These are phyloP conservation scores for Pouteria glomerata DNA, from an alignment of 148 eudicot genomes.

Conservation along the genomic window DNA sequence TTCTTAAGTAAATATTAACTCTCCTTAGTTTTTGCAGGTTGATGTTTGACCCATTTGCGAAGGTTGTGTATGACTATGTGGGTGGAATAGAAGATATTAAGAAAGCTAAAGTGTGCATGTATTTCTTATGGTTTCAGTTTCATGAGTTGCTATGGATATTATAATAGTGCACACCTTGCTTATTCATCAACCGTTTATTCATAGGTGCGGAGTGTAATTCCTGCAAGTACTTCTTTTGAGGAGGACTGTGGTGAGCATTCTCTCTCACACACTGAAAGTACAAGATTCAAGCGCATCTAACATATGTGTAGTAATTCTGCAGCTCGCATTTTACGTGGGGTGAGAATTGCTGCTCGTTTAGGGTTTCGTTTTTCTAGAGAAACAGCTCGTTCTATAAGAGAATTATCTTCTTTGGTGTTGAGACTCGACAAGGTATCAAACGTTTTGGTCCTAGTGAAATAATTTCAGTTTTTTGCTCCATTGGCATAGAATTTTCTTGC, in stretches of 20 bases:
- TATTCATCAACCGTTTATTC: slow-evolving; percentile 8
- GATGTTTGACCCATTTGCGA: slow-evolving; percentile 86
- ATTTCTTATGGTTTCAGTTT: slow-evolving; percentile 12
- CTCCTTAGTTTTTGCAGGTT: no score
- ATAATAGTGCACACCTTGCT: no score
- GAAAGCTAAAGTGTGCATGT: slow-evolving; percentile 68
- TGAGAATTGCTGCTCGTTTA: slow-evolving; percentile 81
- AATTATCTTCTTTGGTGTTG: slow-evolving; percentile 44
- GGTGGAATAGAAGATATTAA: slow-evolving; percentile 74
- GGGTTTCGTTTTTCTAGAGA: slow-evolving; percentile 56
- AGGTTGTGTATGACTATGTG: slow-evolving; percentile 68
- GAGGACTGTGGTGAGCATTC: slow-evolving; percentile 81
- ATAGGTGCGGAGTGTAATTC: slow-evolving; percentile 68
- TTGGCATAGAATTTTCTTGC: not conserved
- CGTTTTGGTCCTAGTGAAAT: not conserved
- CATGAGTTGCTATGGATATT: not conserved
- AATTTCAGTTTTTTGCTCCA: not conserved
- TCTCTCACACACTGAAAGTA: no score
- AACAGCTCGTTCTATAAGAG: slow-evolving; percentile 45
- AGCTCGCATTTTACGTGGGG: slow-evolving; percentile 91
- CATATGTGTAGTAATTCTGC: no score
- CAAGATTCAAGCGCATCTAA: no score
- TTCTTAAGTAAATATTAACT: no score
- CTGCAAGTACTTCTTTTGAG: slow-evolving; percentile 52
- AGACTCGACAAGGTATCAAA: slow-evolving; percentile 67